Base-by-base conservation (phyloP, 805 yeast genomes). In the Pichia sporocuriosa region DNA sequence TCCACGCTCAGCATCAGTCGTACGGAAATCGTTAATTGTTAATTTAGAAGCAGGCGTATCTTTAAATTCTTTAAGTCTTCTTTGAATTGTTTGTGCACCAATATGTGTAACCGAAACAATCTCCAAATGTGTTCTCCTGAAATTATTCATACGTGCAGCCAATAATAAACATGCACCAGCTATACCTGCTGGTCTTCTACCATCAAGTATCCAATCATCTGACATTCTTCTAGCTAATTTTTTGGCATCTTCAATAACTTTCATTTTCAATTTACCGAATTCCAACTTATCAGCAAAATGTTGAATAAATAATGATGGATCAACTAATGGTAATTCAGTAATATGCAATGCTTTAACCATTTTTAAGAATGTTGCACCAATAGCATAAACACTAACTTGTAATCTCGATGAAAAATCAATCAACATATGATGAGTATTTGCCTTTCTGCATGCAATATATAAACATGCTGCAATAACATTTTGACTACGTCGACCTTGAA, bases 61-160 rank as follows among this genome's bases (percentile, higher is more conserved):
- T 50, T 78, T 81, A 58, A 93, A 93, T 64, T 93, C 99, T 52
- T 83, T 83, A 50, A 93, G 71, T 51, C 99, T 73, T 50, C 85
- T 75, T 58, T 93, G 97, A 36, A 93, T 71, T 1, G 99, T 94
- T 46, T 84, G 93, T 54, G 87, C 95, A 6, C 96, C 96, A 21
- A 93, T 89, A 59, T 87, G 95, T 1, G 97, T 90, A 7, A 93
- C 93, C 0, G 94, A 90, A 15, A 90, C 97, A 40, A 93, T 82
- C 59, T 94, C 97, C 1, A 89, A 75, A 59, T 90, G 96, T 3
- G 95, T 81, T 56, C 97, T 72, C 56, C 96, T 73, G 58, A 84
- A 81, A 57, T 89, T 89, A 63, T 93, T 93, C 97, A 93, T 94
- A 62, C 98, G 74, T 2, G 97, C 93, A 0, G 99, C 98, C 38